Conservation (phyloP, 306 rosid genomes). For the Rosa lucieae region DNA sequence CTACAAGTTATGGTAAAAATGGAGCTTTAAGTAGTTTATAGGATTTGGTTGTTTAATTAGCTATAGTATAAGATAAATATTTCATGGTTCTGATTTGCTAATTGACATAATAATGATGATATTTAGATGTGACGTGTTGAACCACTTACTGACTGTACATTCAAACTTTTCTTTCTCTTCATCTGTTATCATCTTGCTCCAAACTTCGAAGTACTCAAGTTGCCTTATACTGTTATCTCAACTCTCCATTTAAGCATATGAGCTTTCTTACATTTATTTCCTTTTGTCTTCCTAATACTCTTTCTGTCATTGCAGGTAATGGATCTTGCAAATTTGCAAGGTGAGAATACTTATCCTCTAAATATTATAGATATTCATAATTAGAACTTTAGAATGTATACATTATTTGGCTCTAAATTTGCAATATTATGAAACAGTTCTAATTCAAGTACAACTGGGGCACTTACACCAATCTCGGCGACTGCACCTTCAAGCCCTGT, state of each 20-base stretch:
- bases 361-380: constrained; percentile 1
- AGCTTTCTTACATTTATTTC: not conserved
- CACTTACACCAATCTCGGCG: constrained; percentile 45
- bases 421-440: constrained; percentile 51
- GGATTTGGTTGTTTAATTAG: not conserved
- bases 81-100: not conserved
- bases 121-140: not conserved
- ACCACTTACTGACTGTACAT: not conserved
- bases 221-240: not conserved
- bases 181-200: not conserved
- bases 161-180: not conserved
- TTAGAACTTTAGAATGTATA: not conserved
- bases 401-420: constrained; percentile 11
- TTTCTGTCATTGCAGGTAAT: constrained; percentile 59
- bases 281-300: not conserved
- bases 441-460: constrained; percentile 42
- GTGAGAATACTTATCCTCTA: constrained; percentile 43
- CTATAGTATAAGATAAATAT: not conserved
- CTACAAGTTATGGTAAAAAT: not conserved
- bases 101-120: not conserved
- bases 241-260: constrained; percentile 3
- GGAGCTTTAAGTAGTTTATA: constrained; percentile 14
- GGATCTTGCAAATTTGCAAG: constrained; percentile 78
- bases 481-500: constrained; percentile 43
- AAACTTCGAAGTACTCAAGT: not conserved